Conservation (phyloP, 2,329 filamentous ascomycete species). For the Xylariaceae sp. region DNA sequence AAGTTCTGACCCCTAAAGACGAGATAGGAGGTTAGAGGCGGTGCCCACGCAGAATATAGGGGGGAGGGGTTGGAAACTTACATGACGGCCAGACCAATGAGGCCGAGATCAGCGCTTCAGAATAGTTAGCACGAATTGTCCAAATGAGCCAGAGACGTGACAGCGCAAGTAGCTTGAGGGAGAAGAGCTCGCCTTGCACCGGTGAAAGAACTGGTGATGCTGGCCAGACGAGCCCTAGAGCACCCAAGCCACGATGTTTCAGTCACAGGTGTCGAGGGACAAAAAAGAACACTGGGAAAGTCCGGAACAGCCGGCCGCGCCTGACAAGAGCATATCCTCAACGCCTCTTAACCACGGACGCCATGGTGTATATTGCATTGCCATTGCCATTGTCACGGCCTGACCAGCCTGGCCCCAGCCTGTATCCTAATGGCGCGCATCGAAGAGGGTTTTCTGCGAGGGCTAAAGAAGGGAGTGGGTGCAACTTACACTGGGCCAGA, state of each 20-base stretch:
- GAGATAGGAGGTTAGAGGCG: constrained; percentile 16
- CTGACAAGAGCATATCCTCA: constrained; percentile 10
- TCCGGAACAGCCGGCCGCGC: constrained; percentile 17
- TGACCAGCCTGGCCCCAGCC: not conserved
- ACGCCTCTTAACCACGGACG: constrained; percentile 1
- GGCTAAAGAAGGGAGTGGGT: constrained; percentile 25
- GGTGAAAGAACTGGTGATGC: constrained; percentile 58
- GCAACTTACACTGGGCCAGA: constrained; percentile 63
- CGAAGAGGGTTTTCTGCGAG: constrained; percentile 7
- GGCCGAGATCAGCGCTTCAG: constrained; percentile 77
- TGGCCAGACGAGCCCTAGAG: constrained; percentile 67
- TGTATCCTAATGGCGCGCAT: constrained; percentile 3
- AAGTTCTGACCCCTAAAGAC: constrained; percentile 66
- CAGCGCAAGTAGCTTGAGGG: constrained; percentile 13
- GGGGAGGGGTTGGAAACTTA: constrained; percentile 36
- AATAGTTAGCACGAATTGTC: constrained; percentile 51
- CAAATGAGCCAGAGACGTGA: constrained; percentile 19
- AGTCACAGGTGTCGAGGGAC: constrained; percentile 29
- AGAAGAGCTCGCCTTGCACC: constrained; percentile 45
- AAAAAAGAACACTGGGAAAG: constrained; percentile 19
- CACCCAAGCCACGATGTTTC: constrained; percentile 27
- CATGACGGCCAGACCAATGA: constrained; percentile 91
- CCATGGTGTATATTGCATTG: no score
- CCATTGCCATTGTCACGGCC: constrained; percentile 4
- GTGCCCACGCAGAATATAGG: not conserved